Evolutionary conservation across 257 asterid genomes (phyloP).

Genomic region (Solanum appendiculatum): DNA sequence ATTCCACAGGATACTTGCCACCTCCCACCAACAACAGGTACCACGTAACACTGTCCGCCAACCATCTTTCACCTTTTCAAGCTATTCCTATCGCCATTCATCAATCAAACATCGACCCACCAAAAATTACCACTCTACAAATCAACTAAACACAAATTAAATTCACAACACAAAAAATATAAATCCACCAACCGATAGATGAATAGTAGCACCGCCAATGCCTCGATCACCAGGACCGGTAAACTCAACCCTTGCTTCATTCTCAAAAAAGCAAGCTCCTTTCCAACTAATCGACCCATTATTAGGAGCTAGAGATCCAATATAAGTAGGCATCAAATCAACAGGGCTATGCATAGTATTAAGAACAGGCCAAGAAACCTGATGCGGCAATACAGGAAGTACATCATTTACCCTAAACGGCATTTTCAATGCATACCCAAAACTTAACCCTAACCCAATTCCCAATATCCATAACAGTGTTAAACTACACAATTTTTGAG

Average conservation of each 20-base stretch:
- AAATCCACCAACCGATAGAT: conserved; percentile 51
- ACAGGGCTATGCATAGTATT: conserved; percentile 76
- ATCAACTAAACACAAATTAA: background rate
- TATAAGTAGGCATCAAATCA: conserved; percentile 79
- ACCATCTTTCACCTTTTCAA: background rate
- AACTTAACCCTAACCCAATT: conserved; percentile 25
- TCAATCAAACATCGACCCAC: background rate
- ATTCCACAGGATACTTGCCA: too few relatives aligned
- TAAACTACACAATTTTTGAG: background rate
- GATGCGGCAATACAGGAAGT: conserved; percentile 78
- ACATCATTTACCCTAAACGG: conserved; percentile 83
- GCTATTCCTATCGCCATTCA: background rate
- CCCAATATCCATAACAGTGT: background rate
- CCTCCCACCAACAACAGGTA: too few relatives aligned
- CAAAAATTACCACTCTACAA: background rate
- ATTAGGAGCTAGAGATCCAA: conserved; percentile 83
- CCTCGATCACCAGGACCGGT: conserved; percentile 63
- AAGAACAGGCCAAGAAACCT: conserved; percentile 91
- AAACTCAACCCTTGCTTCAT: conserved; percentile 67
- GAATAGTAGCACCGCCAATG: conserved; percentile 75
- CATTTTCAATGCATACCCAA: conserved; percentile 62
- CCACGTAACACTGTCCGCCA: too few relatives aligned
- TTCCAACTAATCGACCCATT: conserved; percentile 85
- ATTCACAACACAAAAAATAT: background rate
- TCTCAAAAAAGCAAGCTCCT: conserved; percentile 78